Base-by-base conservation (phyloP, 805 yeast genomes). In the Metschnikowia shivogae region DNA sequence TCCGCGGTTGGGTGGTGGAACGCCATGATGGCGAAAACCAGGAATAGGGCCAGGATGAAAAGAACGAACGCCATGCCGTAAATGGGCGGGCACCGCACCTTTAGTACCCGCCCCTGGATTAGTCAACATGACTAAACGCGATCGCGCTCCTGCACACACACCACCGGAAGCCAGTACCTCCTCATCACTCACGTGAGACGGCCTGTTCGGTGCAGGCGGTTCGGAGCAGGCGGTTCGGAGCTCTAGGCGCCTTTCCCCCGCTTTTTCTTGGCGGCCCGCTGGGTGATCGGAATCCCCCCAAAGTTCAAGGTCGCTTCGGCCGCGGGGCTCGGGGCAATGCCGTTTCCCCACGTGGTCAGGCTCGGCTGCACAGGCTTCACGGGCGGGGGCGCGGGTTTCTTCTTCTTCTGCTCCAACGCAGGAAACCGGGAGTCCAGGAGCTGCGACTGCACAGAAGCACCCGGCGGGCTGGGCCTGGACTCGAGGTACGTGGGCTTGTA, bases 321-420 rank as follows among this genome's bases (percentile, higher is more conserved):
- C 2, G 46, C 34, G 8, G 34, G 35, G n/a, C 33, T 29, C 40
- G 19, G 40, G 6, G 45, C 36, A 32, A 49, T 42, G 5, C 53
- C 52, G 19, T 33, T 46, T 12, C 55, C 57, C 58, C 58, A 55
- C 5, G 46, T 40, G 3, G 54, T 41, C 6, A 49, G 27, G 4
- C 48, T 44, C 17, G 48, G 37, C 12, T 46, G 44, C 2, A 73
- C 62, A 6, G 82, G 80, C 39, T 79, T 80, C 4, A 84, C 86
- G 34, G 85, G 71, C 2, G 89, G 87, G 43, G 77, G 70, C 7
- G 49, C 53, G 45, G 56, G 63, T 47, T 64, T 67, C 40, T 63
- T 56, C 57, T 74, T 76, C 54, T 72, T 67, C 47, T 62, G 46
- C 14, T 34, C 65, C 31, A 76, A 59, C 0, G 78, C 71, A 3